Conservation (phyloP, 108 stramenopile genomes). For the Cyclotella kingstonii region DNA sequence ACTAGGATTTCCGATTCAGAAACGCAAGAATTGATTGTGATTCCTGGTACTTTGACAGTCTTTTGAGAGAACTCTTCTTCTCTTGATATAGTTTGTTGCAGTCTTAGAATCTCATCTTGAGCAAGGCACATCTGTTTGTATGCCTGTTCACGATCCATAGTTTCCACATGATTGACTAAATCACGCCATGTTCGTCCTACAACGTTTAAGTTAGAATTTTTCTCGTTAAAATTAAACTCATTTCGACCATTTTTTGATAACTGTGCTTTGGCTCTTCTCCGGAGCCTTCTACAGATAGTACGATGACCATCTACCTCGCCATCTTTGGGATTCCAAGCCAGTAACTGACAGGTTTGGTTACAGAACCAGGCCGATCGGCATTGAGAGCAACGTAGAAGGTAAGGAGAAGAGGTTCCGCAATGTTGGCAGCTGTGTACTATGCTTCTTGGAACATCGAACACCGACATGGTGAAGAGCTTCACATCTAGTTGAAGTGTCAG, state of each 20-base stretch:
- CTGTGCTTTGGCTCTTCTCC: neutral
- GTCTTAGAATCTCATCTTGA: constrained; percentile 32
- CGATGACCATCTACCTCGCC: constrained; percentile 13
- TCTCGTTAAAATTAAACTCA: too few species aligned
- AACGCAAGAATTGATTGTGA: neutral
- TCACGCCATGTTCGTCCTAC: constrained; percentile 16
- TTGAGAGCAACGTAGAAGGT: constrained; percentile 37
- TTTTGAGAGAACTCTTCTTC: neutral
- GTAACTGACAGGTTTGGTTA: constrained; percentile 30
- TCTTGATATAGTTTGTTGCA: neutral
- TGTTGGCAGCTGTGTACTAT: constrained; percentile 21
- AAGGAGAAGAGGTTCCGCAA: constrained; percentile 27
- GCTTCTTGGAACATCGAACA: neutral
- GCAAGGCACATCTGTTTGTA: constrained; percentile 36
- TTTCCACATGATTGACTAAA: constrained; percentile 13
- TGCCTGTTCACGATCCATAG: constrained; percentile 27
- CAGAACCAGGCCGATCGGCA: constrained; percentile 40
- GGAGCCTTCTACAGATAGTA: constrained; percentile 13
- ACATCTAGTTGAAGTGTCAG: too few species aligned
- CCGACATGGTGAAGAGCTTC: neutral
- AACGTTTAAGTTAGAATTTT: neutral
- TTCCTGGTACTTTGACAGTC: neutral
- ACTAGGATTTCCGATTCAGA: too few species aligned
- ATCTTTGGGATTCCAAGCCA: constrained; percentile 25
- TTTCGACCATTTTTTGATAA: too few species aligned